These are phyloP conservation scores for Phanerochaete carnosa DNA, from an alignment of 768 basidiomycete genomes.

Conservation along the genomic window DNA sequence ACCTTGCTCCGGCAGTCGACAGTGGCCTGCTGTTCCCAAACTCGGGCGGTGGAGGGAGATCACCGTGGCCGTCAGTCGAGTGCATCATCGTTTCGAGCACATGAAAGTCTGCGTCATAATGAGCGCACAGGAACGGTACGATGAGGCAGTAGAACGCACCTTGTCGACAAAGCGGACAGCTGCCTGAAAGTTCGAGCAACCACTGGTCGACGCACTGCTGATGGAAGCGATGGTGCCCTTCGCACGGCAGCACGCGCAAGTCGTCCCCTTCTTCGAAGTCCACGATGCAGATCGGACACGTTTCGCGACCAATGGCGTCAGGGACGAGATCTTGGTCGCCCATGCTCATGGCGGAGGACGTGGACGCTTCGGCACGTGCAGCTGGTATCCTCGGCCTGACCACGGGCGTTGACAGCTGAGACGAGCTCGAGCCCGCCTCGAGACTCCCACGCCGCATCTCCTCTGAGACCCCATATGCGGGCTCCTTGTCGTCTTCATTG, in stretches of 20 bases:
- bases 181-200: conserved; percentile 85
- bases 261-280: conserved; percentile 96
- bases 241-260: conserved; percentile 85
- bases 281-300: conserved; percentile 92
- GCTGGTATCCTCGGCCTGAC: conserved; percentile 1
- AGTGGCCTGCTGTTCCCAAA: conserved; percentile 11
- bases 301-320: conserved; percentile 72
- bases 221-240: conserved; percentile 89
- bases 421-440: not conserved
- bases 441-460: not conserved
- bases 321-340: conserved; percentile 45
- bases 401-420: not conserved
- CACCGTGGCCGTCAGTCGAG: conserved; percentile 13
- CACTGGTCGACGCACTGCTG: conserved; percentile 89
- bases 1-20: conserved; percentile 23
- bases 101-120: conserved; percentile 27
- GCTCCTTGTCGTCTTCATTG: not conserved
- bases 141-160: conserved; percentile 42
- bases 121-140: not conserved
- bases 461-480: not conserved
- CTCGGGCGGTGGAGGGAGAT: conserved; percentile 16
- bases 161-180: conserved; percentile 91
- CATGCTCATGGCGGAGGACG: conserved; percentile 5
- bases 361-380: conserved; percentile 15
- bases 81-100: conserved; percentile 31